Conservation (phyloP, 2,329 filamentous ascomycete species). For the Monosporascus cannonballus region DNA sequence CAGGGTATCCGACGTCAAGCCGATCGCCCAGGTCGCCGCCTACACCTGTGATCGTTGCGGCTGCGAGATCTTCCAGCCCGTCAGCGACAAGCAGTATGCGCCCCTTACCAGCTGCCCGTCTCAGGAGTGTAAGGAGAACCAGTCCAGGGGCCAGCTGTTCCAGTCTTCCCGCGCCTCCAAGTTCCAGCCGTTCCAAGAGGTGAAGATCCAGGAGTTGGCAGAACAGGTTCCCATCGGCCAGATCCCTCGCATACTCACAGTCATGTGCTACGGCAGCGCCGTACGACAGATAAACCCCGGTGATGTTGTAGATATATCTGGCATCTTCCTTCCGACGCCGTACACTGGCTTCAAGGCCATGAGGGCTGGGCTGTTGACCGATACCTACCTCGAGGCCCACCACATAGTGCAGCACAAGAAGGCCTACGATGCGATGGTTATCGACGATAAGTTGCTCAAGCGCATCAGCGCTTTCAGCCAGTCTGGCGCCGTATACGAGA, state of each 20-base stretch:
- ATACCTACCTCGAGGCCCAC: slow-evolving; percentile 95
- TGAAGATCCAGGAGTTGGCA: slow-evolving; percentile 99
- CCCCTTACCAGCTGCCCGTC: slow-evolving; percentile 85
- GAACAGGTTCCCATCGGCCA: slow-evolving; percentile 98
- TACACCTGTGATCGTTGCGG: slow-evolving; percentile 97
- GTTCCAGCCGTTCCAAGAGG: slow-evolving; percentile 94
- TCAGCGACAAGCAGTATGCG: slow-evolving; percentile 84
- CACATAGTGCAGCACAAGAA: slow-evolving; percentile 95
- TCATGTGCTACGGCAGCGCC: slow-evolving; percentile 82
- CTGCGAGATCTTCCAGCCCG: slow-evolving; percentile 94
- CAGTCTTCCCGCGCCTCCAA: slow-evolving; percentile 94
- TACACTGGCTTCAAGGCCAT: slow-evolving; percentile 99
- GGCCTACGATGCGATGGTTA: slow-evolving; percentile 85
- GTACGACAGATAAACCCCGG: slow-evolving; percentile 87
- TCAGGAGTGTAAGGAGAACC: slow-evolving; percentile 81
- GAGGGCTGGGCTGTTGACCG: slow-evolving; percentile 88
- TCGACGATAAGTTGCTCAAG: slow-evolving; percentile 72
- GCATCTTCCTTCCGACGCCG: slow-evolving; percentile 92
- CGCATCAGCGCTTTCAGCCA: slow-evolving; percentile 81
- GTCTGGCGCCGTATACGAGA: slow-evolving; percentile 90
- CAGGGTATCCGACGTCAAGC: slow-evolving; percentile 95
- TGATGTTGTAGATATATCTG: slow-evolving; percentile 88
- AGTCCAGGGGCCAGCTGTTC: slow-evolving; percentile 88
- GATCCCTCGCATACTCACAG: slow-evolving; percentile 84
- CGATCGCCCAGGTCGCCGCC: slow-evolving; percentile 92